Percentiles rank a stretch among this genome's conserved stretches.
Conservation (phyloP, 345 rosid genomes). For the Linum lewisii region DNA sequence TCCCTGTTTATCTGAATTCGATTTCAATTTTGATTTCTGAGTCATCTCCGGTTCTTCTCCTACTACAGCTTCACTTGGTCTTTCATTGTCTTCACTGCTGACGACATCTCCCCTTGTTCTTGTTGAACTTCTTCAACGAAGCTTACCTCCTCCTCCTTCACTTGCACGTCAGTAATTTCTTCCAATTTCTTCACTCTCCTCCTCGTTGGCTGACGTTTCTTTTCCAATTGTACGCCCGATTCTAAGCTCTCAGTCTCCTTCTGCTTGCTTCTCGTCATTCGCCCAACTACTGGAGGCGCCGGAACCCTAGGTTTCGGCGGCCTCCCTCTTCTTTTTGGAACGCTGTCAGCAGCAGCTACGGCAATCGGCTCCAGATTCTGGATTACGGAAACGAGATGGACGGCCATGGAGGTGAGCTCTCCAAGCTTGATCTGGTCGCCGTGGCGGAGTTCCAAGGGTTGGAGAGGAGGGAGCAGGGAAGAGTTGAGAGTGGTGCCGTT, state of each 20-base stretch:
- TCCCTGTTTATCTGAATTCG: not conserved
- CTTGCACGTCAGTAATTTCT: not conserved
- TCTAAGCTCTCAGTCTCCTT: conserved; percentile 7
- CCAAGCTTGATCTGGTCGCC: conserved; percentile 74
- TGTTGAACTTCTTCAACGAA: not conserved
- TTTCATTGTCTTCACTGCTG: too few relatives aligned
- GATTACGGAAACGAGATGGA: conserved; percentile 23
- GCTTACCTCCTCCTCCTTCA: not conserved
- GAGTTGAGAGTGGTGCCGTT: conserved; percentile 70
- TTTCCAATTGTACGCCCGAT: conserved; percentile 17
- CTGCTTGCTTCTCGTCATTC: conserved; percentile 15
- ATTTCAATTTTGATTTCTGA: not conserved
- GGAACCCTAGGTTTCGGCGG: conserved; percentile 25
- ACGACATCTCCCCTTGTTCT: not conserved
- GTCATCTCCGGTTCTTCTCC: not conserved
- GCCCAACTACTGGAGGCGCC: too few relatives aligned
- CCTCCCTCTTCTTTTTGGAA: conserved; percentile 17
- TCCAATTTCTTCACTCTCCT: conserved; percentile 11
- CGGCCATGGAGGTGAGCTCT: conserved; percentile 47
- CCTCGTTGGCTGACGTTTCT: conserved; percentile 5
- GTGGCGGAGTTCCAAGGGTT: conserved; percentile 33
- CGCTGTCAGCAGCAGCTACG: conserved; percentile 21
- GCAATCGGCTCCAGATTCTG: not conserved
- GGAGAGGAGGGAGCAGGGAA: conserved; percentile 27
- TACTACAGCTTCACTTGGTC: not conserved